These are phyloP conservation scores for Leccinum imitatum DNA, from an alignment of 768 basidiomycete genomes.

Conservation along the genomic window DNA sequence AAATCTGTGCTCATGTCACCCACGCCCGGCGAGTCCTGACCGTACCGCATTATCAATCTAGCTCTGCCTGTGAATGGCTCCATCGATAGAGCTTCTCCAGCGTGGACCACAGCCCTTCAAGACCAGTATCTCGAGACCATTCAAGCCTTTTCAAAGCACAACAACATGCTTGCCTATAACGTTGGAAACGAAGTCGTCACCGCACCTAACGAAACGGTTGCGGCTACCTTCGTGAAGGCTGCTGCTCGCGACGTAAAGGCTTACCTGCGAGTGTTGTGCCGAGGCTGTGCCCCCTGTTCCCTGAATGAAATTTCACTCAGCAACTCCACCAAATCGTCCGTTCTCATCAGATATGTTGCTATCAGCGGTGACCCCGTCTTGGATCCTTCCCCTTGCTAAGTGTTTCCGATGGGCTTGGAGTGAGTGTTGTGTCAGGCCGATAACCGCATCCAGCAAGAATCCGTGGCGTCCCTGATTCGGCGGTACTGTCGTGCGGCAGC, in stretches of 20 bases:
- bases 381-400: constrained; percentile 66
- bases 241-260: constrained; percentile 87
- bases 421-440: too few relatives aligned
- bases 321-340: constrained; percentile 58
- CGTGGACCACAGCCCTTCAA: constrained; percentile 82
- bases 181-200: constrained; percentile 84
- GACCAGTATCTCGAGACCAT: constrained; percentile 79
- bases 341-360: constrained; percentile 81
- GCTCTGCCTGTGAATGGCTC: constrained; percentile 85
- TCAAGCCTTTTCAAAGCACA: constrained; percentile 76
- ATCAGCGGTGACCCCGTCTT: constrained; percentile 67
- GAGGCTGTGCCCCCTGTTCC: background rate
- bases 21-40: constrained; percentile 10
- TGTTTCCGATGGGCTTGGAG: too few relatives aligned
- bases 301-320: constrained; percentile 33
- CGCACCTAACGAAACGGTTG: constrained; percentile 50
- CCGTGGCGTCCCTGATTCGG: too few relatives aligned
- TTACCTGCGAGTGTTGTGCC: constrained; percentile 60
- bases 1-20: background rate
- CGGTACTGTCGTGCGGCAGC: too few relatives aligned
- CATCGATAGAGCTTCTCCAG: constrained; percentile 64
- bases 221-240: constrained; percentile 83
- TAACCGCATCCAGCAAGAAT: too few relatives aligned
- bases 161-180: constrained; percentile 76
- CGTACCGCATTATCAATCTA: constrained; percentile 68